Base-by-base conservation (phyloP, 495 filamentous ascomycete genomes). In the Aspergillus bridgeri region DNA sequence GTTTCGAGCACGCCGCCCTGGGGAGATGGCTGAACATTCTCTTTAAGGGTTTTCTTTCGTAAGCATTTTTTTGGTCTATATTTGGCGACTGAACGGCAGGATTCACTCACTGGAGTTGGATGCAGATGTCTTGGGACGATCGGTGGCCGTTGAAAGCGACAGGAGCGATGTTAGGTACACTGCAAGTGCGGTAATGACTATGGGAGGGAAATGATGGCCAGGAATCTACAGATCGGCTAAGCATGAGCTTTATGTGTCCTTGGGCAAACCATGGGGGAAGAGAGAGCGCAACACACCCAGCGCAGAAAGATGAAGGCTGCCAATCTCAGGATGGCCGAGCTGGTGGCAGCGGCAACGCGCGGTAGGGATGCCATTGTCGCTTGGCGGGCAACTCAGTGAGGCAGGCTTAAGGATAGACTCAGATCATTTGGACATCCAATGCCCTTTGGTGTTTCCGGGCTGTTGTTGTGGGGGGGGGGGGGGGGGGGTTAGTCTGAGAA, bases 221-320 rank as follows among this genome's bases (percentile, higher is more conserved):
- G 86, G 86, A 53, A 88, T 85, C 86, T 89, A 53, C 24, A 58
- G 61, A 45, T 42, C 44, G 13, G 21, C 20, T 58, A 42, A 44
- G 44, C 38, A 20, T 62, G 48, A 55, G 56, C 3, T 24, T 11
- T 46, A 22, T 42, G 22, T 52, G 29, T 52, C 17, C 25, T 19
- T 54, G 53, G 42, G 29, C 49, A 70, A 55, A 71, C 64, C 42
- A 55, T 52, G 0, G 48, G 5, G 13, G 21, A 13, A 22, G 17
- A 6, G n/a, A 24, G n/a, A n/a, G n/a, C 22, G 25, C 46, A 15
- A 52, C 77, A 61, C 78, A 96, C 91, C 91, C 91, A 96, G 85
- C 94, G 79, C 22, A 97, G 74, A 68, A 97, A 96, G 56, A 92
- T 61, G 66, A 87, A 94, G 54, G 81, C 76, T 13, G 78, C 56